These are phyloP conservation scores for Chamaenerion angustifolium DNA, from an alignment of 345 rosid genomes.

Conservation along the genomic window DNA sequence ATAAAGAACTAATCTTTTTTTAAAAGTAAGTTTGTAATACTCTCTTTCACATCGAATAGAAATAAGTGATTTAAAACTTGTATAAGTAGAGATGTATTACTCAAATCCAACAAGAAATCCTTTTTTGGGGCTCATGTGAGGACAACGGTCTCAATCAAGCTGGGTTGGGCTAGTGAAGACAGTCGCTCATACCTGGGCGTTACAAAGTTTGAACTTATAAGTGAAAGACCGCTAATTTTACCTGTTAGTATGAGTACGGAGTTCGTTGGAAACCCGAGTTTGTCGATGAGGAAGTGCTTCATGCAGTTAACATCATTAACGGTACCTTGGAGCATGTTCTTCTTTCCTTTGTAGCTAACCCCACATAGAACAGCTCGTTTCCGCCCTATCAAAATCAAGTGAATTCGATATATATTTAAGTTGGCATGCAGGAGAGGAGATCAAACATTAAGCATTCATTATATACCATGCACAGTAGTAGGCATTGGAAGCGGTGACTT, in stretches of 20 bases:
- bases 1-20: too few relatives aligned
- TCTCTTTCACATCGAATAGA: too few relatives aligned
- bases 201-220: not conserved
- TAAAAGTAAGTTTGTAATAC: too few relatives aligned
- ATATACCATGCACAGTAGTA: slow-evolving; percentile 5
- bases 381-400: slow-evolving; percentile 16
- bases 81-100: too few relatives aligned
- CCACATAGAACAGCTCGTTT: slow-evolving; percentile 48
- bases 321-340: slow-evolving; percentile 31
- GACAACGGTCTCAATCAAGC: too few relatives aligned
- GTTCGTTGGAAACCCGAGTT: slow-evolving; percentile 30
- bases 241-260: slow-evolving; percentile 29
- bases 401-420: not conserved
- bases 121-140: too few relatives aligned
- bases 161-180: too few relatives aligned
- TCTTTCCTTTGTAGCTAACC: slow-evolving; percentile 28
- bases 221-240: not conserved
- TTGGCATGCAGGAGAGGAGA: too few relatives aligned
- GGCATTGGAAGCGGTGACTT: not conserved
- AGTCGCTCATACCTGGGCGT: too few relatives aligned
- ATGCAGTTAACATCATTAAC: slow-evolving; percentile 44
- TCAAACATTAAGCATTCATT: too few relatives aligned
- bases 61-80: too few relatives aligned
- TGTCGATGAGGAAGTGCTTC: slow-evolving; percentile 31
- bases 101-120: too few relatives aligned